Conservation (phyloP, 2,329 filamentous ascomycete genomes). For the Ploettnerulaceae sp. region DNA sequence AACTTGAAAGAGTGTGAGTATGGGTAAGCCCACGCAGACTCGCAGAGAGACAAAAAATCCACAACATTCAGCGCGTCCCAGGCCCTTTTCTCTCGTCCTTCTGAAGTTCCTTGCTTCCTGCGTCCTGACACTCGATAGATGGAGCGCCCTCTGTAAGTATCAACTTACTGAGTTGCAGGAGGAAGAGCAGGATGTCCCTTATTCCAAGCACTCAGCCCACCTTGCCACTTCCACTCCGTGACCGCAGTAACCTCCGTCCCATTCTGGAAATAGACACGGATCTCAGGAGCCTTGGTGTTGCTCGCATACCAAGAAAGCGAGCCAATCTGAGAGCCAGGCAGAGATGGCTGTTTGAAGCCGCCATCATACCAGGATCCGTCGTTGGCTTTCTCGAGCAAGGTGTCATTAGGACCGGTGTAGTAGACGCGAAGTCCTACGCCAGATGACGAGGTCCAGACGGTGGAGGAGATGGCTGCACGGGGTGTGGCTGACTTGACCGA, state of each 20-base stretch:
- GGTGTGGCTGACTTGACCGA: conserved; percentile 6
- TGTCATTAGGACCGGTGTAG: conserved; percentile 6
- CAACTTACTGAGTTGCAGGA: conserved; percentile 6
- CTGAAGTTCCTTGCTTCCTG: too few species aligned
- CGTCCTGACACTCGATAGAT: too few species aligned
- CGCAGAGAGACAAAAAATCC: neutral
- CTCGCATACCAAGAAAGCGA: conserved; percentile 7
- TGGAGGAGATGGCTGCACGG: conserved; percentile 7
- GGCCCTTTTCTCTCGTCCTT: too few species aligned
- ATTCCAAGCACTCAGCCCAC: conserved; percentile 5
- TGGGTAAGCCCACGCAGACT: too few species aligned
- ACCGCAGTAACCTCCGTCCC: conserved; percentile 8
- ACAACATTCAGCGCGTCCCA: neutral
- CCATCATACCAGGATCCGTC: conserved; percentile 15
- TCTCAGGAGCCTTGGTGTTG: neutral
- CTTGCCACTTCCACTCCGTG: conserved; percentile 11
- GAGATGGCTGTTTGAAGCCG: conserved; percentile 7
- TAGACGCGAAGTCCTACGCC: conserved; percentile 8
- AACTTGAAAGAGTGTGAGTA: too few species aligned
- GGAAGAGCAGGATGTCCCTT: conserved; percentile 4
- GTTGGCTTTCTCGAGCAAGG: conserved; percentile 12
- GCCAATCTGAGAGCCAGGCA: conserved; percentile 10
- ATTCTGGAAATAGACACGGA: conserved; percentile 10
- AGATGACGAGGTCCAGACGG: conserved; percentile 6
- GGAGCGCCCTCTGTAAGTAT: too few species aligned